Evolutionary conservation across 176 grass and related monocot species (phyloP), one percentile per base, ranked within the genome.

Genomic region (Coix lacrymajobi): DNA sequence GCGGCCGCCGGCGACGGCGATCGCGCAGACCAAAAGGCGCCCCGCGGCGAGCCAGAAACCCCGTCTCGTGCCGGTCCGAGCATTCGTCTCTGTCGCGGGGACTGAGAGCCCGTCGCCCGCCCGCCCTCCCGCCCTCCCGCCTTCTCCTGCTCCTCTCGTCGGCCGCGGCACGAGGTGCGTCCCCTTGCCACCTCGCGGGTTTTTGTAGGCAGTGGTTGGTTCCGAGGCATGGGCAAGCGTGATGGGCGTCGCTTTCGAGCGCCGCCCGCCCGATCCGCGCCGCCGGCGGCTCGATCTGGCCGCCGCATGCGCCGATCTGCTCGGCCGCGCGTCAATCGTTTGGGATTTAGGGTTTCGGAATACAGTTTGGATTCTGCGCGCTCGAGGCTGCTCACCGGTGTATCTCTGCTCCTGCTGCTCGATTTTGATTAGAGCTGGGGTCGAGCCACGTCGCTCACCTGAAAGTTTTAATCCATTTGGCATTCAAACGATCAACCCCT

Each of bases 141-240:
- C 71, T 24, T 78, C 71, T 39, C 17, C 76, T 51, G n/a, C 76
- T 49, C 67, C 67, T 52, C 83, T 60, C 67, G 65, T 62, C 73
- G 44, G 83, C 46, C 56, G 79, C 83, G 29, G 79, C 79, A 86
- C 84, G 79, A 90, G 88, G 88, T 86, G 88, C 73, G 88, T 90
- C 79, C 44, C 88, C 83, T 65, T 70, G 79, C 66, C 61, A 71
- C 83, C 83, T 82, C 79, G 79, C 79, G 66, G 66, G 70, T 54
- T 89, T 90, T 85, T 71, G 17, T 28, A 0, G 57, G 78, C 25
- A 64, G 52, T 36, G 70, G 49, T 61, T 30, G 66, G 58, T 72
- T 61, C 46, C 13, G 31, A n/a, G n/a, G 66, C 66, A 37, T 30
- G 45, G 36, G 65, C 65, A 17, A 54, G 73, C 45, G 12, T 43